Conservation (phyloP, 1,284 basidiomycete genomes). For the Anthracocystis walkeri region DNA sequence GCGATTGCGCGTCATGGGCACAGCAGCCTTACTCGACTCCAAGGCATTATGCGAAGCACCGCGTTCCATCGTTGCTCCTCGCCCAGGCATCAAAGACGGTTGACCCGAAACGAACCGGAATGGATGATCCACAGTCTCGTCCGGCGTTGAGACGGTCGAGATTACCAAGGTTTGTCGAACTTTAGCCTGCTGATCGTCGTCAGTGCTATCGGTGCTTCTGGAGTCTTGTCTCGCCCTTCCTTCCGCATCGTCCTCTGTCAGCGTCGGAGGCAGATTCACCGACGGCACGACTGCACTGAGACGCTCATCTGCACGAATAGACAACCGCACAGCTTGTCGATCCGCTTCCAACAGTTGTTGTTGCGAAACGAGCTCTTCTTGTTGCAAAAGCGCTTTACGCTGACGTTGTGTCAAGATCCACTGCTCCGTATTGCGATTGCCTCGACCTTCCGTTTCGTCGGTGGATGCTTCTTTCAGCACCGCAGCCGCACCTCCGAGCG, state of each 20-base stretch:
- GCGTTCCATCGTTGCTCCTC: constrained; percentile 17
- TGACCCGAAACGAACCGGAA: constrained; percentile 26
- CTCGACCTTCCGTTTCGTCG: constrained; percentile 11
- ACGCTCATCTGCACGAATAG: constrained; percentile 40
- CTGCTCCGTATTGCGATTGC: constrained; percentile 35
- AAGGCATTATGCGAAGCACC: constrained; percentile 21
- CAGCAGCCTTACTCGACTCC: constrained; percentile 1
- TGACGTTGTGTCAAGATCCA: constrained; percentile 48
- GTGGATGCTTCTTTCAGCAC: constrained; percentile 14
- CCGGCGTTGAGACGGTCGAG: constrained; percentile 37
- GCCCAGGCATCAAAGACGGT: constrained; percentile 20
- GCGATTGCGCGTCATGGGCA: constrained; percentile 36
- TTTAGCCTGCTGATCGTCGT: constrained; percentile 20
- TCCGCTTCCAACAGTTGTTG: constrained; percentile 22
- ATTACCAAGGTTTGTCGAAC: constrained; percentile 34
- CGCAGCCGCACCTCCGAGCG: constrained; percentile 17
- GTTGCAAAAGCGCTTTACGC: constrained; percentile 30
- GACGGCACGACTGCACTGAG: constrained; percentile 11
- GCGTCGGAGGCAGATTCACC: neutral
- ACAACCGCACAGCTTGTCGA: constrained; percentile 16
- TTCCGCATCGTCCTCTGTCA: constrained; percentile 6
- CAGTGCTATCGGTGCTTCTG: constrained; percentile 31
- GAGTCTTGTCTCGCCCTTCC: constrained; percentile 34
- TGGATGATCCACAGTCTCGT: constrained; percentile 22
- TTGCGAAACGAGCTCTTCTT: constrained; percentile 31